phyloP scores from a whole-genome alignment of 192 early-diverging fungal species.

The Coemansia sp. region DNA sequence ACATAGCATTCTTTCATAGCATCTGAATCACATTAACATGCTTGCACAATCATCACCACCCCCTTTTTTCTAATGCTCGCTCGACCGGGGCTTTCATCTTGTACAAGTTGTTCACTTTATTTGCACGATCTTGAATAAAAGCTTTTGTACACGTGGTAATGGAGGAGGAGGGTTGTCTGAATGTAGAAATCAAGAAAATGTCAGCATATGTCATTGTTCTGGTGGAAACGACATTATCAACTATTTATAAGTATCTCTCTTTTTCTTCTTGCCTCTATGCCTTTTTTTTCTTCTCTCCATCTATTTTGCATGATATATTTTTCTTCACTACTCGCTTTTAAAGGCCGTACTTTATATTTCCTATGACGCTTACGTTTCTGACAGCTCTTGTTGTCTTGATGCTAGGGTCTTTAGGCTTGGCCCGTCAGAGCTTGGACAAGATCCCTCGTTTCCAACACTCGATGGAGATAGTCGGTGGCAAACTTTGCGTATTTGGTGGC shows the following conservation, averaged over 20 bases:
- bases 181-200: not conserved
- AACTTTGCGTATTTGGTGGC: conserved; percentile 52
- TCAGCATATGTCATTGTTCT: not conserved
- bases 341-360: not conserved
- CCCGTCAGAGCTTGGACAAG: conserved; percentile 6
- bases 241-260: not conserved
- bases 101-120: not conserved
- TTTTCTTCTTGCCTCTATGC: not conserved
- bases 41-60: not conserved
- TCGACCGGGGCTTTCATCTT: not conserved
- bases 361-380: not conserved
- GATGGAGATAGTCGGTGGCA: conserved; percentile 48
- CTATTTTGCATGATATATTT: not conserved
- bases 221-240: not conserved
- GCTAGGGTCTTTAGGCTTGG: conserved; percentile 1
- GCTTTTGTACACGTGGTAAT: not conserved
- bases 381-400: conserved; percentile 3
- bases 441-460: conserved; percentile 45
- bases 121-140: not conserved
- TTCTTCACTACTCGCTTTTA: conserved; percentile 1
- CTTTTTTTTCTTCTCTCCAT: not conserved
- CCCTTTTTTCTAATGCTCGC: not conserved
- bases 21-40: not conserved
- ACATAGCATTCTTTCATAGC: not conserved
- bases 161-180: conserved; percentile 7